Evolutionary conservation across 805 yeast species (phyloP).

Genomic region (Sugiyamaella boreocaroliniensis): DNA sequence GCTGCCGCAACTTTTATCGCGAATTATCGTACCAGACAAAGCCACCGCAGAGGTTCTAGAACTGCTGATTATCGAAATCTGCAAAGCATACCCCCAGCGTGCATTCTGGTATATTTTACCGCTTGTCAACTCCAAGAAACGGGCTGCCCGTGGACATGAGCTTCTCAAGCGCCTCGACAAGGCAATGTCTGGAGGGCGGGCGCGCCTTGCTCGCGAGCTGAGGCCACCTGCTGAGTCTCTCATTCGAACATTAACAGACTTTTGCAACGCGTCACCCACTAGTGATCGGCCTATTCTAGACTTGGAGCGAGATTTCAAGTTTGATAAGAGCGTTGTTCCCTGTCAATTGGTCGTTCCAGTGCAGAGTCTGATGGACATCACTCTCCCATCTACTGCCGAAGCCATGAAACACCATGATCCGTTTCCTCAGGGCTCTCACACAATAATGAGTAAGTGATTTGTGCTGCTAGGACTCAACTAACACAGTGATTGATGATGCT

Average conservation of each 20-base stretch:
- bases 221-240: constrained; percentile 14
- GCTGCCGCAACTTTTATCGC: constrained; percentile 75
- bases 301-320: constrained; percentile 26
- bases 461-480: neutral
- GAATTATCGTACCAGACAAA: constrained; percentile 59
- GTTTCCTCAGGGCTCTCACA: constrained; percentile 36
- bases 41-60: constrained; percentile 50
- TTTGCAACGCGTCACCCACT: constrained; percentile 12
- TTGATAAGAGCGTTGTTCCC: constrained; percentile 39
- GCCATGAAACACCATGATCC: constrained; percentile 39
- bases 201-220: constrained; percentile 6
- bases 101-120: constrained; percentile 81
- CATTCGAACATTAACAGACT: constrained; percentile 14
- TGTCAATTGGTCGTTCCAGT: constrained; percentile 66
- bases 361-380: constrained; percentile 58
- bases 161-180: constrained; percentile 26
- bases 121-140: constrained; percentile 51
- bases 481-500: constrained; percentile 48
- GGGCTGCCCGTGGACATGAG: constrained; percentile 24
- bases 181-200: constrained; percentile 33
- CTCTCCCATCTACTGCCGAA: constrained; percentile 49
- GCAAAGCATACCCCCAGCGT: constrained; percentile 66
- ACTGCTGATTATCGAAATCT: constrained; percentile 50
- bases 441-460: constrained; percentile 14
- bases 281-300: constrained; percentile 5